A percentile compares a stretch with the other conserved stretches of the same genome.
These are phyloP conservation scores for Fraxinus sp. DNA, from an alignment of 305 asterid species.

Conservation along the genomic window DNA sequence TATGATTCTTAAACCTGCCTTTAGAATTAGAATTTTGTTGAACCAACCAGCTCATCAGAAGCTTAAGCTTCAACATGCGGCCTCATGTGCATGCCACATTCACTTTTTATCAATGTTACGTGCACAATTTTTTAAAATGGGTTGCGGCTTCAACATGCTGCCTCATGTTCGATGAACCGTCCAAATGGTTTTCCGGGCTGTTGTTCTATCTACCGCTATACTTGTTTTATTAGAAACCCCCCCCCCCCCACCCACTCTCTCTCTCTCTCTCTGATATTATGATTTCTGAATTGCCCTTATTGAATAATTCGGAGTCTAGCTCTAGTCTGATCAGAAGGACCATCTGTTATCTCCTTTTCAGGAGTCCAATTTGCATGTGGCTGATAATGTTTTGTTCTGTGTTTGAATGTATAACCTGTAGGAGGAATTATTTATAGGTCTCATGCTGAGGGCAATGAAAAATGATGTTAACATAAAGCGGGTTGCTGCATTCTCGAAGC, in stretches of 20 bases:
- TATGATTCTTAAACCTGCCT: background rate
- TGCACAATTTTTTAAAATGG: background rate
- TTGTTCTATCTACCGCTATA: background rate
- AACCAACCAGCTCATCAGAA: background rate
- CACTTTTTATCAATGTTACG: background rate
- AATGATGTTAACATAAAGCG: conserved; percentile 82
- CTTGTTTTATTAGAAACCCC: background rate
- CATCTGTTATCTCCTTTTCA: background rate
- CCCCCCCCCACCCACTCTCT: background rate
- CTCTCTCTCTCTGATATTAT: background rate
- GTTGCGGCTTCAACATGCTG: background rate
- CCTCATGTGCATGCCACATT: background rate
- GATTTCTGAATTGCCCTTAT: background rate
- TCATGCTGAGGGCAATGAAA: conserved; percentile 83
- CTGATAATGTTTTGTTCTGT: conserved; percentile 15
- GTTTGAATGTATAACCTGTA: conserved; percentile 31
- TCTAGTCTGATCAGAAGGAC: background rate
- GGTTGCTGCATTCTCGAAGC: conserved; percentile 89
- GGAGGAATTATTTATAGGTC: conserved; percentile 94
- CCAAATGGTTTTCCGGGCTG: background rate
- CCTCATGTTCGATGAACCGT: background rate
- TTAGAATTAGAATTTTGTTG: background rate
- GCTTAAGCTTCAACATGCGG: background rate
- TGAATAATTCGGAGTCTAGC: background rate
- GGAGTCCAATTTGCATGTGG: conserved; percentile 2